Evolutionary conservation across 371 early-diverging fungal genomes (phyloP).

Genomic region (Dichotomocladium elegans): DNA sequence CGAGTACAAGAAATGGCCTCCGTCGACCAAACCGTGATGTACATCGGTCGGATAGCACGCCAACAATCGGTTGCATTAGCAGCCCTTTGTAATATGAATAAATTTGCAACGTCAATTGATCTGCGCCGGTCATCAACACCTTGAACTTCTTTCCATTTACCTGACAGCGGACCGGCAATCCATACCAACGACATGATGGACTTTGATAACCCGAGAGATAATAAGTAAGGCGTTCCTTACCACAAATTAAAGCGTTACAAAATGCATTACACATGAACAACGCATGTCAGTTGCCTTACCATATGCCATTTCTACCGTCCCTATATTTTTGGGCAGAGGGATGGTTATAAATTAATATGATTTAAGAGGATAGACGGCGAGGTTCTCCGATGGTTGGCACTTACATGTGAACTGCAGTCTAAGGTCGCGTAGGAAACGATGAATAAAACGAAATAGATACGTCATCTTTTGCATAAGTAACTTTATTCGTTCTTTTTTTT

Average conservation of each 20-base stretch:
- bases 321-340: slow-evolving; percentile 12
- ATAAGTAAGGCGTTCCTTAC: slow-evolving; percentile 89
- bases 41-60: slow-evolving; percentile 72
- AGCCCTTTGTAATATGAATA: slow-evolving; percentile 46
- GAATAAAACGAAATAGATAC: not conserved
- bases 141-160: slow-evolving; percentile 23
- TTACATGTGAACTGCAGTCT: slow-evolving; percentile 48
- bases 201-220: slow-evolving; percentile 81
- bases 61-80: slow-evolving; percentile 82
- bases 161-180: slow-evolving; percentile 96
- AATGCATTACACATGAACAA: too few species aligned
- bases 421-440: not conserved
- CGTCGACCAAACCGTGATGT: slow-evolving; percentile 67
- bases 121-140: not conserved
- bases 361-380: not conserved
- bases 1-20: slow-evolving; percentile 70
- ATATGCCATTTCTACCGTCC: slow-evolving; percentile 72
- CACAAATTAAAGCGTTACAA: not conserved
- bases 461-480: not conserved
- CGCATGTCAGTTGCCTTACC: slow-evolving; percentile 24
- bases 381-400: too few species aligned
- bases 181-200: slow-evolving; percentile 89
- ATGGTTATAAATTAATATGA: not conserved
- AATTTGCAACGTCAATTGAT: not conserved
- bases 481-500: not conserved